Base-by-base conservation (phyloP, 2,329 filamentous ascomycete species). In the Penicillium frequentans region DNA sequence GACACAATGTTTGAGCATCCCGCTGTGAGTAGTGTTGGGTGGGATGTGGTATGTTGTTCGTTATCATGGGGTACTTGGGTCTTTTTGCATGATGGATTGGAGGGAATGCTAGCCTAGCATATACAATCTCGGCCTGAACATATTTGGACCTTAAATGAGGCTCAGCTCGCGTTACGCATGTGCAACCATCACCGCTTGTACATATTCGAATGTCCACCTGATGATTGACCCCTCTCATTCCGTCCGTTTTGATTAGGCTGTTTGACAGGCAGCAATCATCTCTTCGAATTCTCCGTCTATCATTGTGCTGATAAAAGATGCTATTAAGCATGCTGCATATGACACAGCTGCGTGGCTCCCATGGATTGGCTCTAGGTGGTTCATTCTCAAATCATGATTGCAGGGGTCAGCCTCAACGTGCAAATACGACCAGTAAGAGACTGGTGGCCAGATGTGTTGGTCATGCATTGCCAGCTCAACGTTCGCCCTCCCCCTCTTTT, bases 1-100 rank as follows among this genome's bases (percentile, higher is more conserved):
- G 80, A 77, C 42, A 79, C 82, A 1, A 76, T 84, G 50, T 77
- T 76, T 57, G 82, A 82, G 52, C 84, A 88, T 65, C 85, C 85
- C 0, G 81, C 80, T 23, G 80, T 88, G 29, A 80, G 81, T 21
- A 81, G 79, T 19, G 81, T 82, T 0, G 83, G 81, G 6, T 81
- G 81, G 70, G 86, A 89, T 68, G 84, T 85, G 1, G 67, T 88
- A 23, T 42, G 39, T 7, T 42, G 39, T 23, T 42, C 39, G 4
- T 42, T 42, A 23, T 42, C 39, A 23, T 42, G 39, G 39, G 6
- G n/a, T 23, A 42, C 39, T 21, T 42, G 39, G 39, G 5, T 42
- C 3, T 23, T 42, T 7, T 42, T 42, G 19, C 39, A 23, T 42
- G 39, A 19, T 23, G 39, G 39, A 14, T 13, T 42, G 19, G 39